A percentile compares a stretch with the other conserved stretches of the same genome.
phyloP scores from a whole-genome alignment of 1,284 basidiomycete genomes.

The Ustilago trichophora region DNA sequence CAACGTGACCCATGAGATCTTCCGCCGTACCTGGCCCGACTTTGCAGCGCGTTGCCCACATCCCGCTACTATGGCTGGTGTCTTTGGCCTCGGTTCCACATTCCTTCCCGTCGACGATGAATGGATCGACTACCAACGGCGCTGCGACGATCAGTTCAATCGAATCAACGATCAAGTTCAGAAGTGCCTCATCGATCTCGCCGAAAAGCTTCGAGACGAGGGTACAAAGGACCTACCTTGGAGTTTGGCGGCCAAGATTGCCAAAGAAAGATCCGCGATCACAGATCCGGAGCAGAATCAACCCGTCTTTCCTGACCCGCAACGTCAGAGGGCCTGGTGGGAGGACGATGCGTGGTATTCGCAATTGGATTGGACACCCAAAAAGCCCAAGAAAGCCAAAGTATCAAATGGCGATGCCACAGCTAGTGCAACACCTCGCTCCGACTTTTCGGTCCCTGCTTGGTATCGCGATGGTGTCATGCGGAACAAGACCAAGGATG shows the following conservation, averaged over 20 bases:
- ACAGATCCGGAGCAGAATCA: constrained; percentile 14
- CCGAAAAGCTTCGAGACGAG: constrained; percentile 70
- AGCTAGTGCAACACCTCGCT: constrained; percentile 1
- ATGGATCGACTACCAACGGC: constrained; percentile 84
- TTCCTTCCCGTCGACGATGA: constrained; percentile 88
- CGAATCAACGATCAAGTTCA: constrained; percentile 80
- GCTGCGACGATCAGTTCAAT: constrained; percentile 81
- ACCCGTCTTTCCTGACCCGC: constrained; percentile 36
- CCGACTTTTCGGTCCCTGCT: constrained; percentile 34
- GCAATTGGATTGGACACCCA: constrained; percentile 95
- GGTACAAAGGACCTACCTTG: constrained; percentile 49
- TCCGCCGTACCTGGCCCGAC: constrained; percentile 79
- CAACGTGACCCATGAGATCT: constrained; percentile 83
- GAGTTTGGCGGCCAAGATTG: constrained; percentile 60
- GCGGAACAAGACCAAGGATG: constrained; percentile 35
- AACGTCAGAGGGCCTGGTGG: constrained; percentile 69
- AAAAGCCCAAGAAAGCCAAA: constrained; percentile 73
- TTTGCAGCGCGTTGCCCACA: constrained; percentile 87
- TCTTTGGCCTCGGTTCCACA: constrained; percentile 89
- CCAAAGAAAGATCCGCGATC: constrained; percentile 26
- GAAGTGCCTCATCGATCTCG: constrained; percentile 75
- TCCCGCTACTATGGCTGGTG: constrained; percentile 90
- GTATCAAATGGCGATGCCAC: constrained; percentile 1
- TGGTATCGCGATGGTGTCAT: constrained; percentile 58
- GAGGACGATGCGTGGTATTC: constrained; percentile 83